These are phyloP conservation scores for Sporormia fimetaria DNA, from an alignment of 495 filamentous ascomycete species.

Conservation along the genomic window DNA sequence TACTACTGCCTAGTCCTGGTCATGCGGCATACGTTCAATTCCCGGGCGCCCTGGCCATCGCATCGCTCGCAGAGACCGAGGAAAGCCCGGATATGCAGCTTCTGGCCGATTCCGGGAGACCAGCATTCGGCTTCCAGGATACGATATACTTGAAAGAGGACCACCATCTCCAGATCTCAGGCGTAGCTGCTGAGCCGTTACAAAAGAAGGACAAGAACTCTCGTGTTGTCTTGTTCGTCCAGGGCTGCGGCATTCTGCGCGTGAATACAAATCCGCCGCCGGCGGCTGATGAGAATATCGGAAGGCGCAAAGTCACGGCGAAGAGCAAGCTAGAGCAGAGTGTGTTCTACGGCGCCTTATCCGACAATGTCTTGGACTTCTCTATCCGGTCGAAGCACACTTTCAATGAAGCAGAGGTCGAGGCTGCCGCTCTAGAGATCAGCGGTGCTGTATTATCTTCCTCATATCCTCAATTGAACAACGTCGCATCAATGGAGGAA, in stretches of 20 bases:
- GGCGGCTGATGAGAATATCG: constrained; percentile 34
- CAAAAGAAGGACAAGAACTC: constrained; percentile 40
- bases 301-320: constrained; percentile 48
- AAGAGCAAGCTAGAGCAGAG: constrained; percentile 89
- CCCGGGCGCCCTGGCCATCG: constrained; percentile 59
- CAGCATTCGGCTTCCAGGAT: constrained; percentile 64
- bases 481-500: constrained; percentile 61
- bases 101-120: constrained; percentile 46
- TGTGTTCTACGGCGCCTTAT: constrained; percentile 74
- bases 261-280: constrained; percentile 44
- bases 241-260: constrained; percentile 69
- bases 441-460: constrained; percentile 76
- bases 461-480: constrained; percentile 56
- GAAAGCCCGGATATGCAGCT: constrained; percentile 60
- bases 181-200: constrained; percentile 36
- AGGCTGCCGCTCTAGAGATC: constrained; percentile 63
- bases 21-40: constrained; percentile 77
- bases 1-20: constrained; percentile 67
- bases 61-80: constrained; percentile 51
- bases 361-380: constrained; percentile 72
- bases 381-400: constrained; percentile 47
- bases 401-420: constrained; percentile 59
- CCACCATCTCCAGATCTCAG: constrained; percentile 38
- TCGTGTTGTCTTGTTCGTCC: constrained; percentile 59
- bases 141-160: constrained; percentile 68